These are phyloP conservation scores for Dactylonectria macrodidyma DNA, from an alignment of 2,329 filamentous ascomycete species.

Conservation along the genomic window DNA sequence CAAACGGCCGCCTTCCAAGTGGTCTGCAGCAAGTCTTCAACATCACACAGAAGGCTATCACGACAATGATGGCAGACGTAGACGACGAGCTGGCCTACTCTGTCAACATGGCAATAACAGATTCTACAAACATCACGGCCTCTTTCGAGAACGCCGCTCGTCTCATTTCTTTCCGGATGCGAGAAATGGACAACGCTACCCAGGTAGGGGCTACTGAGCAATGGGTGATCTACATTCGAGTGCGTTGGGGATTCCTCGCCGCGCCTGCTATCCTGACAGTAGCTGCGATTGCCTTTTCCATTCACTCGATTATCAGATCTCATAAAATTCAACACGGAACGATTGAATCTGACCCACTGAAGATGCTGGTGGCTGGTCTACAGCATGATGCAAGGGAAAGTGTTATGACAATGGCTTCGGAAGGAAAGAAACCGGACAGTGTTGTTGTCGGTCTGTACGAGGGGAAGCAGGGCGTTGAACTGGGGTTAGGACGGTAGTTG, in stretches of 20 bases:
- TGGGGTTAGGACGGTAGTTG: not conserved
- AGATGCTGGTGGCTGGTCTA: slow-evolving; percentile 5
- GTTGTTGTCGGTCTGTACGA: not conserved
- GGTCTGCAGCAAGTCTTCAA: slow-evolving; percentile 1
- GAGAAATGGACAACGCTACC: not conserved
- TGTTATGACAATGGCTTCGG: not conserved
- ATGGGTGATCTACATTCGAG: slow-evolving; percentile 13
- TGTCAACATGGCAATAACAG: not conserved
- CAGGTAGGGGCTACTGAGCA: not conserved
- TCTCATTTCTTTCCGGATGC: slow-evolving; percentile 15
- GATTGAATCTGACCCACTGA: slow-evolving; percentile 7
- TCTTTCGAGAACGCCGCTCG: not conserved
- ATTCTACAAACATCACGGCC: slow-evolving; percentile 1
- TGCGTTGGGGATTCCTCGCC: slow-evolving; percentile 6
- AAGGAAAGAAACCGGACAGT: not conserved
- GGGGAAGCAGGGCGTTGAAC: not conserved
- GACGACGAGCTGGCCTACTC: not conserved
- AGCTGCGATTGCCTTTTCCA: slow-evolving; percentile 4
- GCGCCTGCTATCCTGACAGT: not conserved
- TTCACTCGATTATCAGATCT: not conserved
- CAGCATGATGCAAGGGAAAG: not conserved
- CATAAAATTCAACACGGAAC: not conserved
- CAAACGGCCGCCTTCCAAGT: not conserved
- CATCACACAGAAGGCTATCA: slow-evolving; percentile 1
- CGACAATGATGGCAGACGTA: slow-evolving; percentile 8